A percentile compares a stretch with the other conserved stretches of the same genome.
Conservation (phyloP, 805 yeast genomes). For the Torulaspora indica region DNA sequence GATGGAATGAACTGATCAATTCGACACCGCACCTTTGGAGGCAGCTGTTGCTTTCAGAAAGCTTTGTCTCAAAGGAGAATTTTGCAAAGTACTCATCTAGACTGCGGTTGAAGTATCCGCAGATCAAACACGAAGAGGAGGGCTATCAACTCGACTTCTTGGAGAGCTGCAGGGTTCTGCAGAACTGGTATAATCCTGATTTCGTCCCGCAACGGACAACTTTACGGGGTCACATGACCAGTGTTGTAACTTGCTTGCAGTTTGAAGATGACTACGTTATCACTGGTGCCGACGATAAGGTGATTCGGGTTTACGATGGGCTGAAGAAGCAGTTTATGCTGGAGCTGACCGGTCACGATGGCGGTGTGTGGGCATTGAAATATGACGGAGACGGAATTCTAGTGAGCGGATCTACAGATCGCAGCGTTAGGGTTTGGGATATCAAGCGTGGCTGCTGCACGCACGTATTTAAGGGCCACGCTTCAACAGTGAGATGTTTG, state of each 20-base stretch:
- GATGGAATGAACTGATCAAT: conserved; percentile 65
- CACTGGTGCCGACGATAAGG: conserved; percentile 86
- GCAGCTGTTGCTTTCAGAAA: conserved; percentile 55
- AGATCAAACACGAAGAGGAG: conserved; percentile 32
- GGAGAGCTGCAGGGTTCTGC: conserved; percentile 52
- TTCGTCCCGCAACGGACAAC: conserved; percentile 65
- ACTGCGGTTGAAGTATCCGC: conserved; percentile 27
- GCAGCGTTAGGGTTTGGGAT: conserved; percentile 93
- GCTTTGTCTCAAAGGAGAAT: conserved; percentile 46
- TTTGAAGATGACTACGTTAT: conserved; percentile 86
- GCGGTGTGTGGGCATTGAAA: conserved; percentile 98
- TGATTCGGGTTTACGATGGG: conserved; percentile 77
- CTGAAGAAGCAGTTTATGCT: conserved; percentile 59
- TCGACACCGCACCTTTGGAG: conserved; percentile 67
- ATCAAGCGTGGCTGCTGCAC: conserved; percentile 80
- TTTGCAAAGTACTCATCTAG: conserved; percentile 38
- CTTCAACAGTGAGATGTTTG: conserved; percentile 87
- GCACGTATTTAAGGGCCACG: conserved; percentile 86
- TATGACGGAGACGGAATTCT: conserved; percentile 66
- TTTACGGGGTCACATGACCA: conserved; percentile 63
- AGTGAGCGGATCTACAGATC: conserved; percentile 91
- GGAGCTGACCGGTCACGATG: conserved; percentile 81
- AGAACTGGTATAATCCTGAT: conserved; percentile 76
- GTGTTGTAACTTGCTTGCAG: conserved; percentile 92
- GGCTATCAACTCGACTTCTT: conserved; percentile 41